Evolutionary conservation across 305 asterid species (phyloP), one percentile per base, ranked within the genome.

Genomic region (Ajuga reptans): DNA sequence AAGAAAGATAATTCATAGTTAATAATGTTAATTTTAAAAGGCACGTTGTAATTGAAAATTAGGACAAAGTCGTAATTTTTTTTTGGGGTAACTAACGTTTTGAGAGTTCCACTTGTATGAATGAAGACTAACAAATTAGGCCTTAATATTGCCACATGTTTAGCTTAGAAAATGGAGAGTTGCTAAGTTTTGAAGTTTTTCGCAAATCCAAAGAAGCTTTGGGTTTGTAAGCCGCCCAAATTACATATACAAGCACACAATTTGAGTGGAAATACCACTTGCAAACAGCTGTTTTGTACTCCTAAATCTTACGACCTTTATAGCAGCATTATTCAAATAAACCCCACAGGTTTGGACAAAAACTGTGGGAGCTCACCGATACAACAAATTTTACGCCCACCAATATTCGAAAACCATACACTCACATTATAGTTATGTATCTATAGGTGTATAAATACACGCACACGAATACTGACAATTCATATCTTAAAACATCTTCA

Each of bases 251-350:
- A 53, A 39, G 64, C 61, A 51, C 61, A 21, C 5, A 43, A 9
- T 2, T 33, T 6, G 16, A 1, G 2, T 58, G 15, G 17, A 37
- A 59, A 72, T 72, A 66, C 74, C 74, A 36, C 53, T 56, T 54
- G 74, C 77, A 59, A 42, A 66, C 71, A 24, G 16, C 31, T 65
- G 77, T 43, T 57, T 65, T 45, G 52, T 11, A 34, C n/a, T 7
- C 4, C 58, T 16, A 4, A 12, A 58, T 29, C 74, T 11, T 3
- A 33, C 61, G 46, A 17, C 36, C 15, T 36, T 9, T 4, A 29
- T 0, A 64, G 5, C 42, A 4, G 8, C 18, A 39, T 12, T 39
- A 51, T 54, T 39, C 0, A 54, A 68, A 39, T 39, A 17, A 56
- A 57, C 39, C 50, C 10, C 67, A 10, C n/a, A 21, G 52, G 27